Conservation (phyloP, 2,329 filamentous ascomycete species). For the Fusarium verticillioides region DNA sequence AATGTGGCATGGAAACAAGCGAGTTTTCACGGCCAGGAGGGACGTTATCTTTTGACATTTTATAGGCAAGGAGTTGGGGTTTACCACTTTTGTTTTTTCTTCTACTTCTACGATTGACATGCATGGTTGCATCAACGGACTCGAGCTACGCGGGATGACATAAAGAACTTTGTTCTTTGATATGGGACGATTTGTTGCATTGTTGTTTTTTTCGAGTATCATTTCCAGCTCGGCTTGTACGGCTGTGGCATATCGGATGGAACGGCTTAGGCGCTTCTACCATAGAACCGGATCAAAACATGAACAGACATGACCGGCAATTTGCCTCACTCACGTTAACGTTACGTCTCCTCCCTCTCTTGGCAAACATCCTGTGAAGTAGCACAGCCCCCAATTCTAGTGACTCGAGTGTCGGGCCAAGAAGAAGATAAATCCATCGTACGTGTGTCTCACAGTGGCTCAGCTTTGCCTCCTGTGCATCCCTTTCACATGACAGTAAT, state of each 20-base stretch:
- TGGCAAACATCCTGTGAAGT: conserved; percentile 20
- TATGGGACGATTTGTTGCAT: conserved; percentile 30
- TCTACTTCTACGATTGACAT: conserved; percentile 28
- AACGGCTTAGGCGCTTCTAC: conserved; percentile 33
- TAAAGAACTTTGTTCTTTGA: conserved; percentile 22
- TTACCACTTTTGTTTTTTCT: conserved; percentile 17
- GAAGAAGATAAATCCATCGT: conserved; percentile 9
- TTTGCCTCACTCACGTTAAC: conserved; percentile 27
- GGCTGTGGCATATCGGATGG: conserved; percentile 22
- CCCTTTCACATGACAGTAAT: conserved; percentile 41
- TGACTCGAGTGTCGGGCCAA: conserved; percentile 10
- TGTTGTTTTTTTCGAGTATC: conserved; percentile 17
- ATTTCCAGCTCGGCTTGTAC: neutral
- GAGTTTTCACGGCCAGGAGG: conserved; percentile 20
- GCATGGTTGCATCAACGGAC: conserved; percentile 39
- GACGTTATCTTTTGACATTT: conserved; percentile 31
- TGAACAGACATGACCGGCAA: conserved; percentile 31
- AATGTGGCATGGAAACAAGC: conserved; percentile 27
- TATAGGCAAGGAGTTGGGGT: conserved; percentile 40
- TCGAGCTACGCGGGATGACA: conserved; percentile 27
- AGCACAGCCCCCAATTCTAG: conserved; percentile 10
- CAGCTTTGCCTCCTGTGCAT: conserved; percentile 18
- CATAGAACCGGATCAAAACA: conserved; percentile 31
- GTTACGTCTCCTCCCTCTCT: conserved; percentile 10
- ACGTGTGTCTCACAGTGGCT: conserved; percentile 29